phyloP scores from a whole-genome alignment of 2,329 filamentous ascomycete species.

The Hymenoscyphus occultus region DNA sequence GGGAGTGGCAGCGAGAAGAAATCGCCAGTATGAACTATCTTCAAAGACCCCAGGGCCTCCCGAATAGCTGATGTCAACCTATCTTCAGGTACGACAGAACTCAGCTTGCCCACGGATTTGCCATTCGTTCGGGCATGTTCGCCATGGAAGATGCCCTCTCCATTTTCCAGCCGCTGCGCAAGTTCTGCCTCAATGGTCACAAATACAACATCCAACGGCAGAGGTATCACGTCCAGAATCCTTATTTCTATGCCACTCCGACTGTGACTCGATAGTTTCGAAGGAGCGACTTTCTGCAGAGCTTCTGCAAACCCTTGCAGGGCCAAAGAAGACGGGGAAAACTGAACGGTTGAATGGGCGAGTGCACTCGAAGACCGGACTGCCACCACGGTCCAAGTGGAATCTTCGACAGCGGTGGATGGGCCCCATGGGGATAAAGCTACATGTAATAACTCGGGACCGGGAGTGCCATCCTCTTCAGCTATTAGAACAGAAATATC shows the following conservation, averaged over 20 bases:
- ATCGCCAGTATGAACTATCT: slow-evolving; percentile 81
- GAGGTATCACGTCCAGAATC: slow-evolving; percentile 74
- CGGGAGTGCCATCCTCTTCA: slow-evolving; percentile 26
- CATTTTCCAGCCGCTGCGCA: slow-evolving; percentile 74
- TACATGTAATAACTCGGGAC: slow-evolving; percentile 55
- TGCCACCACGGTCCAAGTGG: slow-evolving; percentile 82
- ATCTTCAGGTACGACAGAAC: slow-evolving; percentile 46
- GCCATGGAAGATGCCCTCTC: slow-evolving; percentile 77
- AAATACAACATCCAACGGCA: slow-evolving; percentile 81
- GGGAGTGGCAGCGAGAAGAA: slow-evolving; percentile 73
- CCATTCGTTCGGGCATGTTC: slow-evolving; percentile 50
- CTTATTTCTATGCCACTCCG: slow-evolving; percentile 80
- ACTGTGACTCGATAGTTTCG: slow-evolving; percentile 68
- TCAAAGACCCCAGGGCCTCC: slow-evolving; percentile 67
- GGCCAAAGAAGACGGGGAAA: slow-evolving; percentile 67
- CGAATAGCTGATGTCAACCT: slow-evolving; percentile 66
- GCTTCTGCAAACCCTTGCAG: slow-evolving; percentile 76
- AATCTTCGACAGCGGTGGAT: slow-evolving; percentile 52
- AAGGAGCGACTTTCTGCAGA: slow-evolving; percentile 70
- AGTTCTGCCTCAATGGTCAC: slow-evolving; percentile 81
- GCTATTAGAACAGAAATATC: slow-evolving; percentile 15
- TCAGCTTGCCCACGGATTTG: slow-evolving; percentile 36
- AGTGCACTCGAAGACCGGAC: slow-evolving; percentile 62
- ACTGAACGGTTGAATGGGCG: slow-evolving; percentile 74
- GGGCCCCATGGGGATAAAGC: slow-evolving; percentile 74